Evolutionary conservation across 208 protist species (phyloP).

Genomic region (Trypanosoma platydactyli): DNA sequence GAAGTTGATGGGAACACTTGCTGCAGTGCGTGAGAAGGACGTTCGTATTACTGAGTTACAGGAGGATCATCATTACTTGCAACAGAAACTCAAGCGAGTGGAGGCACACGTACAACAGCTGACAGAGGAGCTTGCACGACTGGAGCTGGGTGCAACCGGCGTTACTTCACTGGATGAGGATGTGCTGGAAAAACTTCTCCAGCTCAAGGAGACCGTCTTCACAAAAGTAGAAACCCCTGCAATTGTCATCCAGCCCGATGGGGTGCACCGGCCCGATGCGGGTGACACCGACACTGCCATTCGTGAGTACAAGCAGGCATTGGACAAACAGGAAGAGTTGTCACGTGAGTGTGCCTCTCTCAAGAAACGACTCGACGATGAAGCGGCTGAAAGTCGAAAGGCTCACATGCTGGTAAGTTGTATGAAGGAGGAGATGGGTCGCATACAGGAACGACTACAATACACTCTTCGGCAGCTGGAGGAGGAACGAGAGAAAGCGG

Average conservation of each 20-base stretch:
- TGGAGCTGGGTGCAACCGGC: slow-evolving; percentile 54
- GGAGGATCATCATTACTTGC: slow-evolving; percentile 60
- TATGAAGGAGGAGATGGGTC: slow-evolving; percentile 49
- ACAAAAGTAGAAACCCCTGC: slow-evolving; percentile 62
- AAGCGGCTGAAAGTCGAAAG: slow-evolving; percentile 32
- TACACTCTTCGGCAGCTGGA: slow-evolving; percentile 60
- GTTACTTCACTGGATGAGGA: slow-evolving; percentile 47
- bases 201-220: slow-evolving; percentile 81
- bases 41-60: slow-evolving; percentile 54
- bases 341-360: slow-evolving; percentile 52
- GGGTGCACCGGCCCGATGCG: slow-evolving; percentile 9
- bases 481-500: slow-evolving; percentile 57
- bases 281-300: slow-evolving; percentile 52
- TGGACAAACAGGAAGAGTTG: slow-evolving; percentile 66
- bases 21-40: slow-evolving; percentile 51
- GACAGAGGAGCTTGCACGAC: slow-evolving; percentile 61
- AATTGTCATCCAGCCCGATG: slow-evolving; percentile 37
- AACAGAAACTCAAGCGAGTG: slow-evolving; percentile 51
- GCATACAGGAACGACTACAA: slow-evolving; percentile 41
- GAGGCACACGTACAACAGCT: slow-evolving; percentile 66
- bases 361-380: slow-evolving; percentile 40
- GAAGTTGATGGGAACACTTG: slow-evolving; percentile 43
- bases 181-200: slow-evolving; percentile 48
- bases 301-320: slow-evolving; percentile 67
- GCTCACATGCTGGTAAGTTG: slow-evolving; percentile 31